Evolutionary conservation across 768 basidiomycete species (phyloP).

Genomic region (Leccinum boreale): DNA sequence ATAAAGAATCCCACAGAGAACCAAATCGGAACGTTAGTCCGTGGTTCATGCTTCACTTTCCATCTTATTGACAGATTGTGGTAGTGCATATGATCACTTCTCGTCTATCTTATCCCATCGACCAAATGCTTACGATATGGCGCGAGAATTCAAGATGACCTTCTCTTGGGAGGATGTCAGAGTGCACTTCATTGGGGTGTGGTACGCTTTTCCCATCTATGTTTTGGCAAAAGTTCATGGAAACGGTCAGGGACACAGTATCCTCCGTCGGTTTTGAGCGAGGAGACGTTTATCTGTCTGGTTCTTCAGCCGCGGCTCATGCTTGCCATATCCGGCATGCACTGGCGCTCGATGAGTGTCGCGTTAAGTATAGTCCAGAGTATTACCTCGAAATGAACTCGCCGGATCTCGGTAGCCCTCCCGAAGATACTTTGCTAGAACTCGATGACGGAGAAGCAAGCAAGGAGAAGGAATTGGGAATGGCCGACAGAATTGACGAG

Average conservation of each 20-base stretch:
- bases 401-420: conserved; percentile 9
- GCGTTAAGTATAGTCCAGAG: conserved; percentile 52
- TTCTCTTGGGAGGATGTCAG: conserved; percentile 41
- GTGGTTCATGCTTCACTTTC: not conserved
- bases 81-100: conserved; percentile 19
- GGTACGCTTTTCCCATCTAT: conserved; percentile 31
- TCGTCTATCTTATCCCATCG: conserved; percentile 12
- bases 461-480: not conserved
- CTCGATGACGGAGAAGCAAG: not conserved
- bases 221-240: not conserved
- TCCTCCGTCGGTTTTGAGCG: conserved; percentile 55
- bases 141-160: conserved; percentile 38
- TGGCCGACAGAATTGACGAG: not conserved
- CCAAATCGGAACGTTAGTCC: conserved; percentile 24
- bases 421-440: conserved; percentile 25
- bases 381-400: conserved; percentile 30
- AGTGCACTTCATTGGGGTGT: conserved; percentile 51
- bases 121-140: conserved; percentile 15
- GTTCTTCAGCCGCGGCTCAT: conserved; percentile 51
- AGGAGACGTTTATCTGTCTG: conserved; percentile 45
- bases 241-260: conserved; percentile 54
- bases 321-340: conserved; percentile 61
- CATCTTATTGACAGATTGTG: not conserved
- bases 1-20: conserved; percentile 24
- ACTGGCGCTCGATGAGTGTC: conserved; percentile 57